Evolutionary conservation across 176 grass and related monocot genomes (phyloP), one percentile per base, ranked within the genome.

Genomic region (Calamus simplicifolius): DNA sequence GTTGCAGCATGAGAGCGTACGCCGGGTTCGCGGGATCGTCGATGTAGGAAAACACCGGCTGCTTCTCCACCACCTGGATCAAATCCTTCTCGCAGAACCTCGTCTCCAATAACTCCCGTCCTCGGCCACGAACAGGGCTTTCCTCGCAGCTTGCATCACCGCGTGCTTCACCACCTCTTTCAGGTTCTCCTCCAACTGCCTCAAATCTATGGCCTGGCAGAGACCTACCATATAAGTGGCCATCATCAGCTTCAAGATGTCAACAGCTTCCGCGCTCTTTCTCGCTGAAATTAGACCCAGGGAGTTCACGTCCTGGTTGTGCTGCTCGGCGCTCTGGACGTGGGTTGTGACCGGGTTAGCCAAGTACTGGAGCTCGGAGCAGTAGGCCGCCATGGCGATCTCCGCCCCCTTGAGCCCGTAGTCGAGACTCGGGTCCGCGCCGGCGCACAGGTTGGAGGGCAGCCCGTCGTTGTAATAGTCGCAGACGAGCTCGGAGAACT

Each of bases 321-420:
- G 69, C 57, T 71, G 69, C 48, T 71, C 69, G 26, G 69, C 69
- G 57, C 69, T 71, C 57, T 71, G 69, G 31, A 71, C 69, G 56
- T 71, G 69, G 57, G 58, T 71, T 2, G 69, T 71, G 4, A 71
- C 69, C 2, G 69, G 69, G 69, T 71, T 71, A 26, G 25, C 69
- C 17, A 71, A 43, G 57, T 60, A 71, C 48, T 71, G 69, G 26
- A 71, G 69, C 57, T 71, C 69, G 1, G 69, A 71, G 17, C 69
- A 71, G 57, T 71, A 71, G 27, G 69, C 43, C 7, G 69, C 69
- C 69, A 71, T 71, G 26, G 69, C 69, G 69, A 71, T 71, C 57
- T 71, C 69, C 5, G 69, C 69, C 2, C 68, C 68, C 16, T 70
- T 70, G 0, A 70, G 16, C 2, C 68, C 68, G 55, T 70, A 70